phyloP scores from a whole-genome alignment of 2,329 filamentous ascomycete genomes.

The Rachicladosporium sp. region DNA sequence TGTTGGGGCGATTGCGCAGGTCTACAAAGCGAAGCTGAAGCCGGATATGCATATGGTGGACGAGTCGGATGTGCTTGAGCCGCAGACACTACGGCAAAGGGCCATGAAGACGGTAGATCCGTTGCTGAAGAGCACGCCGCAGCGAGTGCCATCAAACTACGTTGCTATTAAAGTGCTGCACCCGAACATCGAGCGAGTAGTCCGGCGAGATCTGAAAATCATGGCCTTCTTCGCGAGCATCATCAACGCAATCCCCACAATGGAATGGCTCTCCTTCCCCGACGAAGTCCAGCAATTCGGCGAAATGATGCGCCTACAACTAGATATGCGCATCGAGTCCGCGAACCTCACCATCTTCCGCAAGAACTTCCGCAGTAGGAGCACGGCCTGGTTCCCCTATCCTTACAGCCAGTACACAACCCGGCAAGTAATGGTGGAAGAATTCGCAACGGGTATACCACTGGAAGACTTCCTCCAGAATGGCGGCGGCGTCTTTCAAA shows the following conservation, averaged over 20 bases:
- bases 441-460: constrained; percentile 90
- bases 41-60: constrained; percentile 57
- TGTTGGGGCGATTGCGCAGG: constrained; percentile 92
- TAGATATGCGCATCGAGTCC: constrained; percentile 88
- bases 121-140: constrained; percentile 74
- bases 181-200: constrained; percentile 76
- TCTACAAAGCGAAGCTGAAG: constrained; percentile 90
- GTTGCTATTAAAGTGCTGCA: constrained; percentile 95
- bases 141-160: constrained; percentile 76
- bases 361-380: constrained; percentile 75
- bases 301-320: constrained; percentile 96
- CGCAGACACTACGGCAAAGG: constrained; percentile 50
- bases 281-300: constrained; percentile 91
- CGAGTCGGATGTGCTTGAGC: constrained; percentile 41
- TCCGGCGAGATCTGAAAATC: constrained; percentile 81
- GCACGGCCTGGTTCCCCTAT: constrained; percentile 93
- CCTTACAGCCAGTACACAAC: constrained; percentile 89
- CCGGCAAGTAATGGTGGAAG: constrained; percentile 81
- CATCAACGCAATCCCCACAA: constrained; percentile 80
- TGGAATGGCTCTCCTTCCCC: constrained; percentile 92
- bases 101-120: constrained; percentile 73
- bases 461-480: constrained; percentile 81
- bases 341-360: constrained; percentile 82
- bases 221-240: constrained; percentile 82
- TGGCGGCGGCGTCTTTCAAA: constrained; percentile 82